Base-by-base conservation (phyloP, 805 yeast genomes). In the Barnettozyma pratensis region DNA sequence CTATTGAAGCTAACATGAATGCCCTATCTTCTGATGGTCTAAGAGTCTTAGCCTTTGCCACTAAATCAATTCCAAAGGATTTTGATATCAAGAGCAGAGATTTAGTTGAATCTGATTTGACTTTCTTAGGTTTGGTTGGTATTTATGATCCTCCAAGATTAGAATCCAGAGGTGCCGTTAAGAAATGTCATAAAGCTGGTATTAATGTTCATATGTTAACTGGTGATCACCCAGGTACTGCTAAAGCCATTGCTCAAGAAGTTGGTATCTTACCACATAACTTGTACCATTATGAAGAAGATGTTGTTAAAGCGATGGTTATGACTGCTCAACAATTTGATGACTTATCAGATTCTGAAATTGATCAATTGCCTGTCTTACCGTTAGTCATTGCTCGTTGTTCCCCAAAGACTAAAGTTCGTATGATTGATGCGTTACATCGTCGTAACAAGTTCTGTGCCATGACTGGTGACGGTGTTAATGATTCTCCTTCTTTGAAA, bases 391-490 rank as follows among this genome's bases (percentile, higher is more conserved):
- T 86, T 67, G 94, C 94, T 4, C 73, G 94, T 53, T 86, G 92
- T 68, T 86, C 92, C 5, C 94, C 92, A 3, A 84, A 81, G 62
- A 85, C 91, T 26, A 85, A 86, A 63, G 92, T 85, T 19, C 73
- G 89, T 54, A 81, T 86, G 83, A 84, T 86, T 57, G 90, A 85
- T 47, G 91, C 92, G 0, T 76, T 71, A 57, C 90, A 76, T 70
- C 81, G 76, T 59, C 78, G 79, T 64, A 67, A 74, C 53, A 71
- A 81, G 61, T 75, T 81, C 66, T 75, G 83, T 67, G 92, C 92
- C 19, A 86, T 85, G 92, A 83, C 89, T 30, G 89, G 89, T 53
- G 92, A 85, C 63, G 92, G 92, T 54, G 91, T 85, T 41, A 85
- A 85, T 63, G 92, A 85, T 62, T 83, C 90, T 2, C 92, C 92